Percentiles rank a stretch among this genome's conserved stretches.
These are phyloP conservation scores for Penicillium sp. DNA, from an alignment of 2,329 filamentous ascomycete species.

Conservation along the genomic window DNA sequence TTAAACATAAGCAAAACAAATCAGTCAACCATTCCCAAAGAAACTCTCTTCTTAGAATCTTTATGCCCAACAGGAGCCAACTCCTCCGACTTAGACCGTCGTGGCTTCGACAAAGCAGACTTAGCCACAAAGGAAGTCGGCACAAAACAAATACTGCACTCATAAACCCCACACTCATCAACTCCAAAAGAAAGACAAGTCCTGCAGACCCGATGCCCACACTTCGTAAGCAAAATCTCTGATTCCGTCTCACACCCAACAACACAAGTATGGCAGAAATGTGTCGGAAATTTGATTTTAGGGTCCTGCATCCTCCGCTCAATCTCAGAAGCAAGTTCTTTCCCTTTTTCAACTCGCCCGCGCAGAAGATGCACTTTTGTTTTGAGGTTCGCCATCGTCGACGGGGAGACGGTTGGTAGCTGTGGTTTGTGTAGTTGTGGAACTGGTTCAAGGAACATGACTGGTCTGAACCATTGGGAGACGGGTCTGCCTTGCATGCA, in stretches of 20 bases:
- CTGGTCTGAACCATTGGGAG: slow-evolving; percentile 14
- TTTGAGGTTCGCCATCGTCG: slow-evolving; percentile 1
- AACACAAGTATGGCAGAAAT: slow-evolving; percentile 26
- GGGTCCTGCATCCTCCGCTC: slow-evolving; percentile 21
- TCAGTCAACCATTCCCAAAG: neutral
- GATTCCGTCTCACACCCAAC: slow-evolving; percentile 14
- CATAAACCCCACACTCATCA: slow-evolving; percentile 14
- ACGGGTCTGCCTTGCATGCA: slow-evolving; percentile 14
- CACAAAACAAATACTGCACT: slow-evolving; percentile 24
- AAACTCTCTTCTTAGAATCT: neutral
- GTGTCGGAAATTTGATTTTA: slow-evolving; percentile 14
- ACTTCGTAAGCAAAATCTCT: slow-evolving; percentile 21
- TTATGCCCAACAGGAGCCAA: neutral
- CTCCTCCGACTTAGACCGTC: slow-evolving; percentile 6
- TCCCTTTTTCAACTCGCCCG: slow-evolving; percentile 25
- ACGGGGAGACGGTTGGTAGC: neutral
- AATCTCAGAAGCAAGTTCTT: slow-evolving; percentile 23
- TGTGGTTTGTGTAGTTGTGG: slow-evolving; percentile 14
- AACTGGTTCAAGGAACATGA: slow-evolving; percentile 19
- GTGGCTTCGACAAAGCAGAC: slow-evolving; percentile 3
- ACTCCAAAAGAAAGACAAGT: slow-evolving; percentile 20
- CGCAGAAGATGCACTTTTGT: slow-evolving; percentile 14
- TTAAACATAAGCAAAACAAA: too few relatives aligned
- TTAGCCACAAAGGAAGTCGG: slow-evolving; percentile 12
- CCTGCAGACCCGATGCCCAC: slow-evolving; percentile 22